Evolutionary conservation across 108 stramenopile species (phyloP).

Genomic region (Aurantiochytrium sp.): DNA sequence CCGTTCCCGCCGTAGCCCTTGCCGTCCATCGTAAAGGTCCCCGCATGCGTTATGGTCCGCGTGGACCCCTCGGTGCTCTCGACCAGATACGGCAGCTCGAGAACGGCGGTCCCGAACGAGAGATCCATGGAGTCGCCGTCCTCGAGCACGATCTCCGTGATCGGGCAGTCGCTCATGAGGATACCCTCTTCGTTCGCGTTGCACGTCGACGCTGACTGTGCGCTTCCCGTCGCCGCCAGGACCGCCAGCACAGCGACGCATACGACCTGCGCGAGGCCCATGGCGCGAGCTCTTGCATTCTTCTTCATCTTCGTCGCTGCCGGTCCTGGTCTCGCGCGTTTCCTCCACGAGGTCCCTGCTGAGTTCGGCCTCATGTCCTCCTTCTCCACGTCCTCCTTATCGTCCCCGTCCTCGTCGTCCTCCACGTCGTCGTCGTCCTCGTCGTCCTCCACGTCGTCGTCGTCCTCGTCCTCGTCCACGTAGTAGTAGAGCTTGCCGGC

Average conservation of each 20-base stretch:
- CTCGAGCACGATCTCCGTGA: background rate
- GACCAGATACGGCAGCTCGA: background rate
- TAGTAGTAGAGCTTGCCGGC: too few species aligned
- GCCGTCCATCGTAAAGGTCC: slow-evolving; percentile 5
- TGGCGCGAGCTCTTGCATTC: too few species aligned
- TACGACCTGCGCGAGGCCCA: too few species aligned
- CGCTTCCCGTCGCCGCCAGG: background rate
- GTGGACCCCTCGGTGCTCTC: background rate
- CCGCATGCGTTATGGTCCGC: background rate
- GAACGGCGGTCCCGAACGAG: background rate
- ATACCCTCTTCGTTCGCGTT: background rate
- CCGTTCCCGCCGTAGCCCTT: slow-evolving; percentile 19
- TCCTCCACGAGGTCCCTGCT: too few species aligned
- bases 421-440: too few species aligned
- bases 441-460: too few species aligned
- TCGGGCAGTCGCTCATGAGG: background rate
- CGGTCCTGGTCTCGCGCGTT: too few species aligned
- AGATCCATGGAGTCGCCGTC: slow-evolving; percentile 9
- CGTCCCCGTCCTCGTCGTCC: too few species aligned
- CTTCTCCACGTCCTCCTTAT: too few species aligned
- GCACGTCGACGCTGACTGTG: background rate
- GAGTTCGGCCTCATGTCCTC: too few species aligned
- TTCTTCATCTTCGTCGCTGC: too few species aligned
- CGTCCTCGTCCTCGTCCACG: too few species aligned
- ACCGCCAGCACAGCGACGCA: background rate